phyloP scores from a whole-genome alignment of 1,139 yeast species.

The Saccharomyces uvarum region DNA sequence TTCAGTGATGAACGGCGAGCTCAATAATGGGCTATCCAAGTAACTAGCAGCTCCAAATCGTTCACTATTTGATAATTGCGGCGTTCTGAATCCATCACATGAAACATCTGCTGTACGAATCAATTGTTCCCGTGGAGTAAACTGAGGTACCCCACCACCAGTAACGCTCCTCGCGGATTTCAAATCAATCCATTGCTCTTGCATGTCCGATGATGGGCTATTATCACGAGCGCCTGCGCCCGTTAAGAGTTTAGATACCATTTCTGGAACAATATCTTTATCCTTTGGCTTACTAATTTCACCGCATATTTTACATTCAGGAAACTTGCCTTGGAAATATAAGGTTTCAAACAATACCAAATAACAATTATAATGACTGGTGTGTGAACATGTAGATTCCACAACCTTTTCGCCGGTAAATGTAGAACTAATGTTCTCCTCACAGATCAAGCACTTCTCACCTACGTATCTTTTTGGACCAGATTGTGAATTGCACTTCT shows the following conservation, averaged over 20 bases:
- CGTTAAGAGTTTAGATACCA: slow-evolving; percentile 20
- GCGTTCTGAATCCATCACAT: slow-evolving; percentile 23
- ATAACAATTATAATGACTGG: slow-evolving; percentile 27
- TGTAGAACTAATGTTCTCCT: slow-evolving; percentile 29
- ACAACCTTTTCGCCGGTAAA: slow-evolving; percentile 33
- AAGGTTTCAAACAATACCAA: slow-evolving; percentile 15
- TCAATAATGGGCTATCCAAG: background rate
- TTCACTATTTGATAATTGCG: background rate
- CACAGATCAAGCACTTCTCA: slow-evolving; percentile 33
- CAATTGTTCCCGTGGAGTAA: slow-evolving; percentile 26
- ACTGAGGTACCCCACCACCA: slow-evolving; percentile 5
- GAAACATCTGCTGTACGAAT: slow-evolving; percentile 27
- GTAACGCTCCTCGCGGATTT: slow-evolving; percentile 7
- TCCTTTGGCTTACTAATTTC: slow-evolving; percentile 19
- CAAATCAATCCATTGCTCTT: slow-evolving; percentile 16
- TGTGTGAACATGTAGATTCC: slow-evolving; percentile 31
- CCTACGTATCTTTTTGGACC: slow-evolving; percentile 23
- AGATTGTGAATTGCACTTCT: slow-evolving; percentile 5
- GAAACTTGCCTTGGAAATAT: slow-evolving; percentile 10
- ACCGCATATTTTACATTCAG: slow-evolving; percentile 27
- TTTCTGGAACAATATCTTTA: slow-evolving; percentile 22
- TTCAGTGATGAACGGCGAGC: background rate
- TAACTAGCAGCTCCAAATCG: background rate
- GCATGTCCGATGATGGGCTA: slow-evolving; percentile 5
- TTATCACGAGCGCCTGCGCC: slow-evolving; percentile 4